Conservation (phyloP, 2,329 filamentous ascomycete genomes). For the Fusarium cyanostomum region DNA sequence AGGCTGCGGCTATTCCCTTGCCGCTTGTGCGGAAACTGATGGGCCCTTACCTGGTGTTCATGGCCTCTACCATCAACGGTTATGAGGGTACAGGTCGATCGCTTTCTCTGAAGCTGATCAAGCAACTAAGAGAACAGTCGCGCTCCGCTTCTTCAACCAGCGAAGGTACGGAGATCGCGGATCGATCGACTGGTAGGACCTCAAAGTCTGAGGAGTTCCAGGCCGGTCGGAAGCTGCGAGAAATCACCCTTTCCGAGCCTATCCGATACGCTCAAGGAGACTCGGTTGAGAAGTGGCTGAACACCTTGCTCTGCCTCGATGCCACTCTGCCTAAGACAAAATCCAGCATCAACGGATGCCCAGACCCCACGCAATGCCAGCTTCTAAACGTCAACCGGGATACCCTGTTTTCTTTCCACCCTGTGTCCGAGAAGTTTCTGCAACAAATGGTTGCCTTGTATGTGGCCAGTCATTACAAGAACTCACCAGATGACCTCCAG, state of each 20-base stretch:
- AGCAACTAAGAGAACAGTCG: slow-evolving; percentile 94
- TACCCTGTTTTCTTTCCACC: slow-evolving; percentile 97
- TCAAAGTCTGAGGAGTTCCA: slow-evolving; percentile 70
- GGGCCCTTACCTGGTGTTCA: slow-evolving; percentile 97
- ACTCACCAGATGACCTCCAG: slow-evolving; percentile 97
- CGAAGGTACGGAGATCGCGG: slow-evolving; percentile 73
- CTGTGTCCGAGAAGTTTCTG: slow-evolving; percentile 94
- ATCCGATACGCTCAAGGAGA: slow-evolving; percentile 95
- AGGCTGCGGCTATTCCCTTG: slow-evolving; percentile 94
- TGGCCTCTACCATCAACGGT: slow-evolving; percentile 99
- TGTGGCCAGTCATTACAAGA: slow-evolving; percentile 97
- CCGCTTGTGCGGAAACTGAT: slow-evolving; percentile 93
- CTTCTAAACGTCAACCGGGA: slow-evolving; percentile 95
- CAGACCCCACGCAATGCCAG: slow-evolving; percentile 90
- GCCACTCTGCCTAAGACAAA: slow-evolving; percentile 85
- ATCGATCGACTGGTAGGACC: slow-evolving; percentile 80
- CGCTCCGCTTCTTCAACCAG: slow-evolving; percentile 66
- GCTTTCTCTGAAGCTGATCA: slow-evolving; percentile 93
- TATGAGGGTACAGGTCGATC: slow-evolving; percentile 98
- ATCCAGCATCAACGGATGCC: slow-evolving; percentile 78
- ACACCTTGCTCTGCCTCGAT: slow-evolving; percentile 91
- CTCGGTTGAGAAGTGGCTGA: slow-evolving; percentile 94
- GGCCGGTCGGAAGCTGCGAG: slow-evolving; percentile 82
- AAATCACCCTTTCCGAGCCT: slow-evolving; percentile 92
- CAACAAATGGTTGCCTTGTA: slow-evolving; percentile 99